Evolutionary conservation across 352 stramenopile species (phyloP).

Genomic region (Phytophthora agathidicida): DNA sequence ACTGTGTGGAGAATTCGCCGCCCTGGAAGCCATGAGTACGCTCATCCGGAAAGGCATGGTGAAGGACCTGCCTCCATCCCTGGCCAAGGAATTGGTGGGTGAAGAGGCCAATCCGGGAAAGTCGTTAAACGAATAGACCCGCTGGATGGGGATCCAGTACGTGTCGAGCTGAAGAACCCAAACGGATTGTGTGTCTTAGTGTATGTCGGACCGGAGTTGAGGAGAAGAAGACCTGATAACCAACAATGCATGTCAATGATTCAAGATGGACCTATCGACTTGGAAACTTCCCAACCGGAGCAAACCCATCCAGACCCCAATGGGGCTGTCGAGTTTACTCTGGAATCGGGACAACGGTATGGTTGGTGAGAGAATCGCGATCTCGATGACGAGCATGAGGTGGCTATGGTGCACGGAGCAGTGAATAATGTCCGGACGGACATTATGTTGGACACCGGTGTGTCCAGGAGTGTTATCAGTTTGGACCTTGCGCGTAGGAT

Average conservation of each 20-base stretch:
- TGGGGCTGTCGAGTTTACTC: not conserved
- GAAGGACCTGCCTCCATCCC: not conserved
- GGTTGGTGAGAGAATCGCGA: conserved; percentile 16
- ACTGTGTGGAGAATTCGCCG: not conserved
- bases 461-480: conserved; percentile 27
- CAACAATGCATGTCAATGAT: conserved; percentile 11
- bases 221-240: not conserved
- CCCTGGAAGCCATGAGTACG: not conserved
- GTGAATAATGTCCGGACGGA: conserved; percentile 8
- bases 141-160: conserved; percentile 16
- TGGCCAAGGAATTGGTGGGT: not conserved
- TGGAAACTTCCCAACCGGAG: too few relatives aligned
- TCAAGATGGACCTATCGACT: conserved; percentile 2
- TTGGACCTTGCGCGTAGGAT: conserved; percentile 31
- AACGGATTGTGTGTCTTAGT: conserved; percentile 18
- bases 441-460: conserved; percentile 24
- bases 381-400: not conserved
- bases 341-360: not conserved
- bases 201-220: conserved; percentile 14
- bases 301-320: too few relatives aligned
- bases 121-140: conserved; percentile 26
- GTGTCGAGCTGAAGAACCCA: conserved; percentile 10
- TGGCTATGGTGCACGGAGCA: conserved; percentile 10
- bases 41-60: not conserved
- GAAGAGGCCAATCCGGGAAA: not conserved